Evolutionary conservation across 306 rosid species (phyloP).

Genomic region (Malus sieversii): DNA sequence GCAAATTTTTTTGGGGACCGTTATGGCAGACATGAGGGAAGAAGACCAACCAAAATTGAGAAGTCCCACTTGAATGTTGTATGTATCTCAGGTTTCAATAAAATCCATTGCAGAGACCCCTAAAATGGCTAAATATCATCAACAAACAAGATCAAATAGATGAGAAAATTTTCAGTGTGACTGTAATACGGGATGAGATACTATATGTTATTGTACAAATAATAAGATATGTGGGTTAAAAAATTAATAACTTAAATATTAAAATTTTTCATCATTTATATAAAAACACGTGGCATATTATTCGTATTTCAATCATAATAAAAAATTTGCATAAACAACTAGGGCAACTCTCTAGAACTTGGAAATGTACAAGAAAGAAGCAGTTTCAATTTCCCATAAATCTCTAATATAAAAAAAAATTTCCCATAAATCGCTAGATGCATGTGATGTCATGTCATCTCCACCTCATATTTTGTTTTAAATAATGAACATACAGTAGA

Average conservation of each 20-base stretch:
- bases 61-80: neutral
- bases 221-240: too few species aligned
- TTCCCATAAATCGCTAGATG: neutral
- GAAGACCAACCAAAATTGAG: neutral
- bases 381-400: neutral
- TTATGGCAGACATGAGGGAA: neutral
- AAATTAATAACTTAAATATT: too few species aligned
- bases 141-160: neutral
- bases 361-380: neutral
- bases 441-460: neutral
- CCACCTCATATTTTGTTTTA: neutral
- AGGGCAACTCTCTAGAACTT: neutral
- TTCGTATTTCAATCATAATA: too few species aligned
- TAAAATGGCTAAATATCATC: neutral
- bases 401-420: neutral
- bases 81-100: neutral
- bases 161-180: too few species aligned
- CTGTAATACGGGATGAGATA: too few species aligned
- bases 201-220: too few species aligned
- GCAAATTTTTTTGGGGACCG: neutral
- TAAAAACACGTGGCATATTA: rapidly evolving
- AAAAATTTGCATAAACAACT: too few species aligned
- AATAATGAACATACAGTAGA: neutral
- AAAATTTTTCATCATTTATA: rapidly evolving
- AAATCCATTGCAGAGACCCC: slow-evolving; percentile 13